Conservation (phyloP, 1,139 yeast genomes). For the Arxiozyma slooffiae region DNA sequence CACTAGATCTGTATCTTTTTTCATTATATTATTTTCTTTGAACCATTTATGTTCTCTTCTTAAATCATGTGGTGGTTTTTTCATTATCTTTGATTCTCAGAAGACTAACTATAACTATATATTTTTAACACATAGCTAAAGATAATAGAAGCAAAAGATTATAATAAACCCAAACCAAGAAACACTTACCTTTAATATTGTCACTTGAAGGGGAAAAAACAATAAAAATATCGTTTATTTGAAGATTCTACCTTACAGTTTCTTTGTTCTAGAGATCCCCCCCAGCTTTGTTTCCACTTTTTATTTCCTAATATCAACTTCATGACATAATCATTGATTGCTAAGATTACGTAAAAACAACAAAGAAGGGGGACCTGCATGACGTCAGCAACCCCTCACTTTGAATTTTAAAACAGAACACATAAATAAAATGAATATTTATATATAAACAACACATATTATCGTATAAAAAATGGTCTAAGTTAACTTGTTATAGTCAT, state of each 20-base stretch:
- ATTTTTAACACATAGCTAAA: too few relatives aligned
- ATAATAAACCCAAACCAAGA: background rate
- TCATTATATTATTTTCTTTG: conserved; percentile 14
- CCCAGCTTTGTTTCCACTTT: background rate
- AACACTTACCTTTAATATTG: background rate
- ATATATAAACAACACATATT: too few relatives aligned
- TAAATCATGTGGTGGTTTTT: conserved; percentile 26
- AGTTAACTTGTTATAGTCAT: background rate
- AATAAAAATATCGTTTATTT: too few relatives aligned
- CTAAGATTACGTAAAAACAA: background rate
- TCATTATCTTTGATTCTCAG: conserved; percentile 12
- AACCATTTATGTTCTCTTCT: conserved; percentile 29
- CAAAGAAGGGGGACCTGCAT: background rate
- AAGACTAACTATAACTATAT: background rate
- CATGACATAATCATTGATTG: background rate
- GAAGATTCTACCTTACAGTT: background rate
- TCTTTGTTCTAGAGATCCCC: background rate
- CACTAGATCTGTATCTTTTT: conserved; percentile 16
- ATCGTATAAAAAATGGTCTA: background rate
- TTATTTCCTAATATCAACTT: too few relatives aligned
- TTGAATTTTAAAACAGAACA: too few relatives aligned
- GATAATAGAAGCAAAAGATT: background rate
- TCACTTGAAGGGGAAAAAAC: background rate
- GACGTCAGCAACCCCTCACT: background rate
- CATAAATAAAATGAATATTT: too few relatives aligned